These are phyloP conservation scores for Esteya vermicola DNA, from an alignment of 2,329 filamentous ascomycete genomes.

Conservation along the genomic window DNA sequence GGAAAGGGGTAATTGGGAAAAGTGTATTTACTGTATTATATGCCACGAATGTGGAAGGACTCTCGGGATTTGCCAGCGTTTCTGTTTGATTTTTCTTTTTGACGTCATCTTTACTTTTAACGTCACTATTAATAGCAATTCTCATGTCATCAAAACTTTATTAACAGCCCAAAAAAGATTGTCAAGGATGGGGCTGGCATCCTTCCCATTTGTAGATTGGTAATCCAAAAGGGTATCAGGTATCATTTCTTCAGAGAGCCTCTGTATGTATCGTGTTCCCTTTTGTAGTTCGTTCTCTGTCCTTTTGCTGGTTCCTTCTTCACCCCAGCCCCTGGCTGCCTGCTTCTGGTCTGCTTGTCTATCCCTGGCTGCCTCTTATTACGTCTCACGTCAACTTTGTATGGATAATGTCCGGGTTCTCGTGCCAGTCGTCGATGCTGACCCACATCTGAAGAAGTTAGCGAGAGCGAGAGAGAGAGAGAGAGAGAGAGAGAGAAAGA, in stretches of 20 bases:
- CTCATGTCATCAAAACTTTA: neutral
- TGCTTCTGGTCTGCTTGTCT: neutral
- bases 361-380: neutral
- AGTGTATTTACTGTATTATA: no score
- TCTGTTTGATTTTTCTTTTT: no score
- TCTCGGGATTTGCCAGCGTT: no score
- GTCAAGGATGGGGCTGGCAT: neutral
- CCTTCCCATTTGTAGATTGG: constrained; percentile 3
- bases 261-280: neutral
- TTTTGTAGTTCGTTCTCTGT: neutral
- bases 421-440: constrained; percentile 98
- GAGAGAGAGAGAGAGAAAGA: neutral
- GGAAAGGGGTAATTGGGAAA: no score
- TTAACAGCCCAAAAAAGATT: neutral
- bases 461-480: neutral
- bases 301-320: constrained; percentile 1
- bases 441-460: constrained; percentile 79
- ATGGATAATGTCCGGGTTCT: constrained; percentile 98
- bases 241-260: constrained; percentile 8
- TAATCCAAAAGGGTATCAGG: constrained; percentile 12
- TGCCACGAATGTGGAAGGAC: no score
- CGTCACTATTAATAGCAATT: no score
- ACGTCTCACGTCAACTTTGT: constrained; percentile 82
- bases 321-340: neutral
- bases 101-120: no score